phyloP scores from a whole-genome alignment of 1,139 yeast genomes.

The Kodamaea sp. region DNA sequence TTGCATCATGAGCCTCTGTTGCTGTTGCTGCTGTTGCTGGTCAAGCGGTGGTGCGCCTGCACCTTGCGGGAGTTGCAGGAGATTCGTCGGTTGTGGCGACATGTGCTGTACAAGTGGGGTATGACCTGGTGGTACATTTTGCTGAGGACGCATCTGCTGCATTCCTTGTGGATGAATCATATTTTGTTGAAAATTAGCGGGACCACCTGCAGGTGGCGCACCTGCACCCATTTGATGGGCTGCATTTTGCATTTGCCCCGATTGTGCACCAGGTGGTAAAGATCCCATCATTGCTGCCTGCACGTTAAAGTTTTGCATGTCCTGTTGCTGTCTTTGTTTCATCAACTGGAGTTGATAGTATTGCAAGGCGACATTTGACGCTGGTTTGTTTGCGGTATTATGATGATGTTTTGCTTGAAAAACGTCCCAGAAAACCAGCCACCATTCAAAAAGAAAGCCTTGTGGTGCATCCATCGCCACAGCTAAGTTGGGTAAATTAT shows the following conservation, averaged over 20 bases:
- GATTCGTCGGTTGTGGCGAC: conserved; percentile 10
- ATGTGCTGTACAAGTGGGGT: conserved; percentile 10
- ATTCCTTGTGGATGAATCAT: conserved; percentile 4
- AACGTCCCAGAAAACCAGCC: conserved; percentile 95
- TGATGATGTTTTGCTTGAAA: conserved; percentile 63
- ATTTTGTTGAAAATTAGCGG: conserved; percentile 2
- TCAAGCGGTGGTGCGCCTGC: conserved; percentile 9
- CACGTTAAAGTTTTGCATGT: conserved; percentile 41
- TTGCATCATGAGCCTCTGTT: conserved; percentile 22
- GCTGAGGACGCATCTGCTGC: conserved; percentile 9
- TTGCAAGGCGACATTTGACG: conserved; percentile 59
- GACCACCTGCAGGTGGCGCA: conserved; percentile 1
- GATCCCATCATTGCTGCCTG: conserved; percentile 19
- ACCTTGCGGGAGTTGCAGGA: conserved; percentile 9
- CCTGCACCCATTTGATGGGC: background rate
- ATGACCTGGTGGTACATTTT: conserved; percentile 6
- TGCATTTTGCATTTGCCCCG: background rate
- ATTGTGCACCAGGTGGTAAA: conserved; percentile 8
- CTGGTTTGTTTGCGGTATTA: conserved; percentile 41
- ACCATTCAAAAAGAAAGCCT: conserved; percentile 89
- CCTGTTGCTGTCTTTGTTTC: conserved; percentile 61
- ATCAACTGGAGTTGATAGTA: conserved; percentile 68
- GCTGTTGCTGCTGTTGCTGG: conserved; percentile 16
- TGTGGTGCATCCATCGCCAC: conserved; percentile 77
- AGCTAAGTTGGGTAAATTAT: conserved; percentile 47